These are phyloP conservation scores for Dentipellis fragilis DNA, from an alignment of 768 basidiomycete genomes.

Conservation along the genomic window DNA sequence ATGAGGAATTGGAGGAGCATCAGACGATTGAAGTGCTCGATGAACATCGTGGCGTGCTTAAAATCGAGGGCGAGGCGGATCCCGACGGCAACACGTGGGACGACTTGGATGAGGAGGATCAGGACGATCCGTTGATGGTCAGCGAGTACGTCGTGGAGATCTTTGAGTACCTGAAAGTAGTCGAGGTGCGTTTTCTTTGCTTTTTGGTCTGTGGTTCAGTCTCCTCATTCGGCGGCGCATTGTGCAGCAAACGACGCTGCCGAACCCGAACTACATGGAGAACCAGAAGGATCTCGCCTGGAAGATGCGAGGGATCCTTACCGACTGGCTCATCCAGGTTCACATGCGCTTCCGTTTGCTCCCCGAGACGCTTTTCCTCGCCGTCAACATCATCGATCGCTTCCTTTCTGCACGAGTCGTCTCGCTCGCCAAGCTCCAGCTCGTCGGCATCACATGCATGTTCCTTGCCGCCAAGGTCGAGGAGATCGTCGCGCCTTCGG, in stretches of 20 bases:
- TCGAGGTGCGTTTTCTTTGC: constrained; percentile 50
- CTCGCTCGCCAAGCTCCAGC: constrained; percentile 53
- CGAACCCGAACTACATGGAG: constrained; percentile 79
- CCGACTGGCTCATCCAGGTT: constrained; percentile 91
- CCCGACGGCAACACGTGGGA: constrained; percentile 68
- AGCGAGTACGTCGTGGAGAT: constrained; percentile 94
- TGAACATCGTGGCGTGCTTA: constrained; percentile 17
- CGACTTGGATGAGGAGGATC: constrained; percentile 87
- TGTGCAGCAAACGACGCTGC: constrained; percentile 61
- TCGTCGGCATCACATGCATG: constrained; percentile 82
- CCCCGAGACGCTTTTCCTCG: constrained; percentile 87
- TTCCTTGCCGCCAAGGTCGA: constrained; percentile 90
- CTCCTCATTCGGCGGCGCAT: neutral
- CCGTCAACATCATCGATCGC: constrained; percentile 71
- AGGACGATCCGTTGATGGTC: constrained; percentile 93
- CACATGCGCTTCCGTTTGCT: constrained; percentile 79
- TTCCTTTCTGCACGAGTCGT: constrained; percentile 52
- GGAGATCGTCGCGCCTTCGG: constrained; percentile 83
- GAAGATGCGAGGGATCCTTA: constrained; percentile 82
- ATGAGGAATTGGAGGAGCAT: constrained; percentile 25
- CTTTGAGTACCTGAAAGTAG: constrained; percentile 78
- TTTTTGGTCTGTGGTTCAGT: constrained; percentile 7
- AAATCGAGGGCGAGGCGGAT: constrained; percentile 53
- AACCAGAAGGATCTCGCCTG: constrained; percentile 76
- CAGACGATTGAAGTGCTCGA: constrained; percentile 23